Percentiles rank a stretch among this genome's conserved stretches.
Conservation (phyloP, 257 asterid species). For the Osmanthus fragrans region DNA sequence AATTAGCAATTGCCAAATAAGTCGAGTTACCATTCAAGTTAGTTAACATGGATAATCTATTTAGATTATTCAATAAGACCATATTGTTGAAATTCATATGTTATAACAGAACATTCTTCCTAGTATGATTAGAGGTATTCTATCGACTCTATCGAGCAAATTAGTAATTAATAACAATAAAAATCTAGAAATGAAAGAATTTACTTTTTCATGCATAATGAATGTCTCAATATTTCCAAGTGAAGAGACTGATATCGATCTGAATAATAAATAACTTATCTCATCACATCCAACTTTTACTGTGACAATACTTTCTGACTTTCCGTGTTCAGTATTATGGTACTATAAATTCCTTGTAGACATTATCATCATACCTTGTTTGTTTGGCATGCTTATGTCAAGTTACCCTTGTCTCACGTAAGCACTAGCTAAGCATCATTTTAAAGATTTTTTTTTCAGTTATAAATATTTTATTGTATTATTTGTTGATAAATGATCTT, state of each 20-base stretch:
- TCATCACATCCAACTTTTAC: no score
- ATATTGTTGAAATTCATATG: background rate
- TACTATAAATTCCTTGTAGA: background rate
- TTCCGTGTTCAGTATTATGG: no score
- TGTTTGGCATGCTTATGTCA: background rate
- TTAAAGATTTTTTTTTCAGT: no score
- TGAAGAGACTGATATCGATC: background rate
- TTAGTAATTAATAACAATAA: no score
- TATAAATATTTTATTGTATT: no score
- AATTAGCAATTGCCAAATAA: background rate
- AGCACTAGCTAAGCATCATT: background rate
- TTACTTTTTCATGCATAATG: no score
- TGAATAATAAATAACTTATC: no score
- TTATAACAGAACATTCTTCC: background rate
- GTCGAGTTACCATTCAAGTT: no score
- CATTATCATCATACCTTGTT: background rate
- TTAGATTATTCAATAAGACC: background rate
- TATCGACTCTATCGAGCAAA: background rate
- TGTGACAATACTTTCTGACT: background rate
- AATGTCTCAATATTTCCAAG: no score
- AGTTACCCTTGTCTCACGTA: background rate
- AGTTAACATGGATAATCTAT: no score
- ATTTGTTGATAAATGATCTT: no score
- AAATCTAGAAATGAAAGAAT: no score
- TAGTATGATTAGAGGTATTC: background rate